Conservation (phyloP, 345 rosid genomes). For the Cardamine chenopodiifolia region DNA sequence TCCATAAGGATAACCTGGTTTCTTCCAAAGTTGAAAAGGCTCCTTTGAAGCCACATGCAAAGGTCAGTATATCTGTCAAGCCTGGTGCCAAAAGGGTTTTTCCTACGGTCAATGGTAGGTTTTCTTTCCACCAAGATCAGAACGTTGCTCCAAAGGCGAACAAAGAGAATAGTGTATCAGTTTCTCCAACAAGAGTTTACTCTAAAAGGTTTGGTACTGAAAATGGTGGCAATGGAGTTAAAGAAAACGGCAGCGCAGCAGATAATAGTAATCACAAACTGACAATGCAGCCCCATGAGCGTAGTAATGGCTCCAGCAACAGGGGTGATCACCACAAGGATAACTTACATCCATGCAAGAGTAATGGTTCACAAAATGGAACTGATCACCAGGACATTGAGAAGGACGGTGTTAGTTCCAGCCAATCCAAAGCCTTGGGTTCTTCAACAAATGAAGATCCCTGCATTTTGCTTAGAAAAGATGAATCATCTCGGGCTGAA, state of each 20-base stretch:
- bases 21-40: slow-evolving; percentile 59
- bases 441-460: slow-evolving; percentile 46
- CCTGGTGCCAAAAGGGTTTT: slow-evolving; percentile 54
- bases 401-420: slow-evolving; percentile 40
- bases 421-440: slow-evolving; percentile 40
- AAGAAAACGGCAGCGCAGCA: slow-evolving; percentile 36
- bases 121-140: slow-evolving; percentile 48
- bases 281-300: slow-evolving; percentile 15
- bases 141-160: slow-evolving; percentile 48
- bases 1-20: slow-evolving; percentile 40
- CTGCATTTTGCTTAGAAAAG: slow-evolving; percentile 66
- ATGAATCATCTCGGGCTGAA: slow-evolving; percentile 58
- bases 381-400: slow-evolving; percentile 42
- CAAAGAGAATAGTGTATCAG: slow-evolving; percentile 48
- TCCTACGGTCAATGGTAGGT: slow-evolving; percentile 53
- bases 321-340: slow-evolving; percentile 39
- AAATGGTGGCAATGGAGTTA: slow-evolving; percentile 39
- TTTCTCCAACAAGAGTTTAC: slow-evolving; percentile 37
- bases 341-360: slow-evolving; percentile 42
- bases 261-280: slow-evolving; percentile 24
- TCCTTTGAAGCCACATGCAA: slow-evolving; percentile 53
- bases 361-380: slow-evolving; percentile 43
- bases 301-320: slow-evolving; percentile 29
- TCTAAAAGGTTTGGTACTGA: slow-evolving; percentile 44
- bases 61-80: slow-evolving; percentile 63